Evolutionary conservation across 2,329 filamentous ascomycete genomes (phyloP), one percentile per base, ranked within the genome.

Genomic region (Penicillium sp.): DNA sequence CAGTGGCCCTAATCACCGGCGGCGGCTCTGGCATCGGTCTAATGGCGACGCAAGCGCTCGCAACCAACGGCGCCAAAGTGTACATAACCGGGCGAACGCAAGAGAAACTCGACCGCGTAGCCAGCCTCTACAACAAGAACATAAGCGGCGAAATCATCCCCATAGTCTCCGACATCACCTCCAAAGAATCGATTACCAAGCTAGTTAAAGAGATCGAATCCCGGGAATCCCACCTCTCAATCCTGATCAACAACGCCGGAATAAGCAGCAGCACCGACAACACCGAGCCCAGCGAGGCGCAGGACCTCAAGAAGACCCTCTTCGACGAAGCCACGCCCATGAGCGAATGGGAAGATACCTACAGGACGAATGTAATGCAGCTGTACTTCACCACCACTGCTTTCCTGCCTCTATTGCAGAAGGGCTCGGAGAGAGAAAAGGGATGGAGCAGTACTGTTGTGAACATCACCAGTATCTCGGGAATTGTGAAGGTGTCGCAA

Each of bases 371-470:
- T 56, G 86, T 90, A 10, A 80, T 81, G 0, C 76, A 81, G 3
- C 79, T 88, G 0, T 93, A 86, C 78, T 90, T 83, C 64, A 86
- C 82, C 5, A 80, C 81, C 2, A 82, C 88, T 53, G 81, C 83
- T 0, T 86, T 89, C 56, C 67, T 91, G 31, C 80, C 80, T 5
- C 72, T 91, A 2, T 72, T 91, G 4, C 79, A 85, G 56, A 77
- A 75, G 4, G 85, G 84, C 0, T 85, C 87, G 29, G 78, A 84
- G 57, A 72, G 75, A 43, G 74, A 77, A 48, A 70, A 83, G 21
- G 70, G 71, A 24, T 79, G 77, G 58, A 72, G 75, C 2, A 76
- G 79, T 19, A 81, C 77, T 1, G 80, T 86, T 17, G 79, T 95
- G 52, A 84, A 87, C 34, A 87, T 86, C 38, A 83, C 82, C 53